phyloP scores from a whole-genome alignment of 176 grass and related monocot genomes.

The Oryza nivara region DNA sequence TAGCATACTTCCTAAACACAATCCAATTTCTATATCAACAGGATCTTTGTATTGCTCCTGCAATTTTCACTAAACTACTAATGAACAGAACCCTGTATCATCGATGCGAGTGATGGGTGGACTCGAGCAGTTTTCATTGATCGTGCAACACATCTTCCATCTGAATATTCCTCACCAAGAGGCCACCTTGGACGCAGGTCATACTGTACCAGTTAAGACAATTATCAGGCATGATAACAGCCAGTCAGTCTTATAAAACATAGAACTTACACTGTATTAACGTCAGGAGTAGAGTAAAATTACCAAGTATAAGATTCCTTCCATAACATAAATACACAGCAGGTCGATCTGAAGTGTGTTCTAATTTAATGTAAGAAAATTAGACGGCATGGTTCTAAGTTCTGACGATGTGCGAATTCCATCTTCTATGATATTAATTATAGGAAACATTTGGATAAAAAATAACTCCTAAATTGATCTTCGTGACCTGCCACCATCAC shows the following conservation, averaged over 20 bases:
- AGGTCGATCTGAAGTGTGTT: background rate
- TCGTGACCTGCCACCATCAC: background rate
- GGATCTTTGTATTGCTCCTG: slow-evolving; percentile 4
- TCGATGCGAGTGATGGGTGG: slow-evolving; percentile 90
- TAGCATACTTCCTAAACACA: background rate
- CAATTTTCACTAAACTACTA: slow-evolving; percentile 34
- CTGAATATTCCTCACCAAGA: slow-evolving; percentile 81
- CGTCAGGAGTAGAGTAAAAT: background rate
- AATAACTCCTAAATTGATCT: background rate
- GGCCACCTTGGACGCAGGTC: slow-evolving; percentile 91
- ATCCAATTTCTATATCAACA: slow-evolving; percentile 2
- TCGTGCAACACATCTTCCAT: slow-evolving; percentile 71
- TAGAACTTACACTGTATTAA: background rate
- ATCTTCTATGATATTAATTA: background rate
- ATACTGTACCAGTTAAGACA: slow-evolving; percentile 53
- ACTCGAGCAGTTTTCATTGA: slow-evolving; percentile 80
- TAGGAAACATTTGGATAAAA: background rate
- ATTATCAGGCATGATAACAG: background rate
- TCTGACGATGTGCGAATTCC: background rate
- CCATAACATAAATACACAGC: background rate
- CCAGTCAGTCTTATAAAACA: background rate
- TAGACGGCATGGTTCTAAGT: background rate
- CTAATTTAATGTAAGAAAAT: slow-evolving; percentile 20
- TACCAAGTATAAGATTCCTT: slow-evolving; percentile 1
- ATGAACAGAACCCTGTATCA: slow-evolving; percentile 65